These are phyloP conservation scores for Suillus cothurnatus DNA, from an alignment of 768 basidiomycete genomes.

Conservation along the genomic window DNA sequence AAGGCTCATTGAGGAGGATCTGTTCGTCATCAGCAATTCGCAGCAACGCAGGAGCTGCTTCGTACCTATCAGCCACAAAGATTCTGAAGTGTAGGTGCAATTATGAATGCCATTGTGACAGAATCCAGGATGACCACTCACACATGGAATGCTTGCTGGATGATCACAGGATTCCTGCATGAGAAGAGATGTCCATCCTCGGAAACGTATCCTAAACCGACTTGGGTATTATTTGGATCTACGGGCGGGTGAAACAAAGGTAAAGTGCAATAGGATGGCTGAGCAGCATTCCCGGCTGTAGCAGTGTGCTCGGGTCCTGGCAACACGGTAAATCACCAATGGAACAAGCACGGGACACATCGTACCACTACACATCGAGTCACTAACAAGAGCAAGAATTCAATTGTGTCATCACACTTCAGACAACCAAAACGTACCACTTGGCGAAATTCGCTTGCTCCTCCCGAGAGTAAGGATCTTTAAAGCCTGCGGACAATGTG, in stretches of 20 bases:
- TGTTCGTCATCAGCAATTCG: conserved; percentile 19
- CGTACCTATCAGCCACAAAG: conserved; percentile 55
- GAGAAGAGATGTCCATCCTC: conserved; percentile 57
- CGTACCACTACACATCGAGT: conserved; percentile 53
- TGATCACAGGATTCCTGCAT: conserved; percentile 53
- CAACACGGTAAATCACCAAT: not conserved
- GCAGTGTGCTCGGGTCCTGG: conserved; percentile 53
- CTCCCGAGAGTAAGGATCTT: conserved; percentile 61
- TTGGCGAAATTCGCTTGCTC: conserved; percentile 50
- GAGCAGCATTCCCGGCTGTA: conserved; percentile 37
- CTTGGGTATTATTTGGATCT: conserved; percentile 26
- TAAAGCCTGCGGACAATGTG: conserved; percentile 47
- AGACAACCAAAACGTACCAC: not conserved
- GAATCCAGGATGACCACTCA: conserved; percentile 33
- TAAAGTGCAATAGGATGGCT: conserved; percentile 56
- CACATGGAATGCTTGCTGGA: conserved; percentile 63
- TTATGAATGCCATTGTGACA: conserved; percentile 1
- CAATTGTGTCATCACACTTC: not conserved
- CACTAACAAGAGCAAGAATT: conserved; percentile 32
- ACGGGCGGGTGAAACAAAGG: conserved; percentile 52
- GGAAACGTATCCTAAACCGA: conserved; percentile 49
- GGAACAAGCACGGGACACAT: not conserved
- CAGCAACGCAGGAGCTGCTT: not conserved
- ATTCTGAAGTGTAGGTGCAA: conserved; percentile 34
- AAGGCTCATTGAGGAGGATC: conserved; percentile 52